Percentiles rank a stretch among this genome's conserved stretches.
phyloP scores from a whole-genome alignment of 768 basidiomycete genomes.

The Termitomyces sp. region DNA sequence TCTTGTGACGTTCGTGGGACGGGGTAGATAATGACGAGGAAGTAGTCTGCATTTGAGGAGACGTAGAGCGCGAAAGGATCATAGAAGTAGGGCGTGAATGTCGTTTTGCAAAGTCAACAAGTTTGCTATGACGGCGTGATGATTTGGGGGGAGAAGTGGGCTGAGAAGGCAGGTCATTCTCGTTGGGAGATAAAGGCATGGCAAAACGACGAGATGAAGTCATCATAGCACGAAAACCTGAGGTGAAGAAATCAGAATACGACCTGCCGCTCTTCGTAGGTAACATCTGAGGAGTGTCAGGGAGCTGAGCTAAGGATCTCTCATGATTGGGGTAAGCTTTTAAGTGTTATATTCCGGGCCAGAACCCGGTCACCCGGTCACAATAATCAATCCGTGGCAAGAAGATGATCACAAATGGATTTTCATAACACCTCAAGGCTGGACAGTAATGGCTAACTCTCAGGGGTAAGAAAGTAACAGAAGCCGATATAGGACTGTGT shows the following conservation, averaged over 20 bases:
- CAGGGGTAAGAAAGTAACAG: slow-evolving; percentile 3
- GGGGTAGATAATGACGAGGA: slow-evolving; percentile 6
- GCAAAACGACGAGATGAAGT: slow-evolving; percentile 1
- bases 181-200: not conserved
- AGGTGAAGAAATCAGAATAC: slow-evolving; percentile 45
- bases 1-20: slow-evolving; percentile 9
- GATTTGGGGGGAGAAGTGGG: slow-evolving; percentile 4
- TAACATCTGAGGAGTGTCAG: slow-evolving; percentile 11
- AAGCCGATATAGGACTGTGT: not conserved
- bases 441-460: slow-evolving; percentile 2
- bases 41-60: slow-evolving; percentile 1
- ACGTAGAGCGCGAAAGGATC: slow-evolving; percentile 15
- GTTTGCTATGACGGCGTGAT: slow-evolving; percentile 10
- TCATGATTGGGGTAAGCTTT: not conserved
- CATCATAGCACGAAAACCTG: slow-evolving; percentile 37
- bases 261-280: slow-evolving; percentile 17
- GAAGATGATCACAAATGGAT: slow-evolving; percentile 7
- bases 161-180: not conserved
- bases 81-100: slow-evolving; percentile 24
- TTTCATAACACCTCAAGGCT: slow-evolving; percentile 1
- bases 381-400: slow-evolving; percentile 8
- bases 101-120: slow-evolving; percentile 14
- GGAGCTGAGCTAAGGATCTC: slow-evolving; percentile 8
- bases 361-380: slow-evolving; percentile 1
- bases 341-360: slow-evolving; percentile 1